Base-by-base conservation (phyloP, 164 flowering plant genomes). In the Sextonia rubra region DNA sequence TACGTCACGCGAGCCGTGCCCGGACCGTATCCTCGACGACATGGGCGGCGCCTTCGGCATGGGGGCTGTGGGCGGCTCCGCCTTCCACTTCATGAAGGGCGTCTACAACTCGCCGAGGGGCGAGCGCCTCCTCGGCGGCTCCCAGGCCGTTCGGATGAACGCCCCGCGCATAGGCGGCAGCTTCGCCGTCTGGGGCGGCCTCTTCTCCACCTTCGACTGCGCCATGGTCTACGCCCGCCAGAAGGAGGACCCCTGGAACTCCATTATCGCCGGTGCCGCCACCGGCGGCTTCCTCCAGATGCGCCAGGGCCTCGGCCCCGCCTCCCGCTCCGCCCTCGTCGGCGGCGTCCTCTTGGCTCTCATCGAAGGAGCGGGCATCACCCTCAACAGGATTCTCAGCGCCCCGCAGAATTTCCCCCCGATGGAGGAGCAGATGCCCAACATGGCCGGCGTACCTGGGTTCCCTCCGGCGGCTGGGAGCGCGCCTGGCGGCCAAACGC, bases 181-280 rank as follows among this genome's bases (percentile, higher is more conserved):
- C 74, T 94, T 91, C 77, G 98, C 97, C 17, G 95, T 88, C 5
- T 94, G 97, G 98, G 97, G 97, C 2, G 97, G 92, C 4, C 84
- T 92, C 1, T 92, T 90, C 81, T 89, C 97, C 22, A 76, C 86
- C 48, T 90, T 86, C 68, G 98, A 94, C 69, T 94, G 98, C 80
- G 70, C 87, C 73, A 85, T 90, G 91, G 97, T 89, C 44, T 92
- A 86, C 77, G 25, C 86, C 48, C 88, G 98, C 49, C 94, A 94
- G 82, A 94, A 94, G 83, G 98, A 94, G 74, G 97, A 94, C 37
- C 98, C 98, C 0, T 94, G 97, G 97, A 94, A 94, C 79, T 94
- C 97, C 1, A 91, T 94, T 74, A 55, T 90, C 22, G 90, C 97
- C 37, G 98, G 97, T 11, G 98, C 98, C 55, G 93, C 97, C 64